phyloP scores from a whole-genome alignment of 192 early-diverging fungal species.

The Gamsiella multidivaricata region DNA sequence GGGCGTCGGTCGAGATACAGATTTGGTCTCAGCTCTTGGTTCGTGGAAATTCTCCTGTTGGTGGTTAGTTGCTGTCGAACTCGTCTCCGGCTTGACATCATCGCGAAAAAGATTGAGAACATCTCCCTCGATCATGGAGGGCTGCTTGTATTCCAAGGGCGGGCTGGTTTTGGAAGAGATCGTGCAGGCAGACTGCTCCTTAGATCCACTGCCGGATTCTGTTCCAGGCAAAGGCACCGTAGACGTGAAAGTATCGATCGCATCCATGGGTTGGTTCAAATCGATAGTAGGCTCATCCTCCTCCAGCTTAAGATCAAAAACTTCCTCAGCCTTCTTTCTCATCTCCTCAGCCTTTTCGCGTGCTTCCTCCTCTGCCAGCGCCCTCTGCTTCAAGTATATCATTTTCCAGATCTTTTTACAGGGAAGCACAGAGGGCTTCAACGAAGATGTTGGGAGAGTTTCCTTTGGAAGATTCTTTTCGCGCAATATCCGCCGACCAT shows the following conservation, averaged over 20 bases:
- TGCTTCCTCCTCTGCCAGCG: slow-evolving; percentile 39
- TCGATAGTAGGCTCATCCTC: slow-evolving; percentile 15
- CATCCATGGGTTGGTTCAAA: background rate
- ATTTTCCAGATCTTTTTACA: slow-evolving; percentile 52
- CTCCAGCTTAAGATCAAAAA: slow-evolving; percentile 55
- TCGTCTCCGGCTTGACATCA: slow-evolving; percentile 27
- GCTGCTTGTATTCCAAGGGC: no score
- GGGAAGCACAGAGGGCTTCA: slow-evolving; percentile 35
- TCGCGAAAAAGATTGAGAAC: slow-evolving; percentile 47
- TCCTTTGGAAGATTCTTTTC: slow-evolving; percentile 44
- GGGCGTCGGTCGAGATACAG: background rate
- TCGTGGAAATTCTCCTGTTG: background rate
- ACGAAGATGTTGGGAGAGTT: slow-evolving; percentile 17
- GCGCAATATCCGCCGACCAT: slow-evolving; percentile 9
- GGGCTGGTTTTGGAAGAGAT: no score
- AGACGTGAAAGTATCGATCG: background rate
- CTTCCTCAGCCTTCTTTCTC: slow-evolving; percentile 49
- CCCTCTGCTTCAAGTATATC: slow-evolving; percentile 50
- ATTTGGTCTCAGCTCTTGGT: background rate
- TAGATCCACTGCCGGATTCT: background rate
- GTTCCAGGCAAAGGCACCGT: background rate
- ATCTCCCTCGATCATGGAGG: slow-evolving; percentile 39
- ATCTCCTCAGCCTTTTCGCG: slow-evolving; percentile 49
- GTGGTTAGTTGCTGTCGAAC: background rate
- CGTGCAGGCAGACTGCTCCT: background rate